These are phyloP conservation scores for Podaxis sp. DNA, from an alignment of 768 basidiomycete species.

Conservation along the genomic window DNA sequence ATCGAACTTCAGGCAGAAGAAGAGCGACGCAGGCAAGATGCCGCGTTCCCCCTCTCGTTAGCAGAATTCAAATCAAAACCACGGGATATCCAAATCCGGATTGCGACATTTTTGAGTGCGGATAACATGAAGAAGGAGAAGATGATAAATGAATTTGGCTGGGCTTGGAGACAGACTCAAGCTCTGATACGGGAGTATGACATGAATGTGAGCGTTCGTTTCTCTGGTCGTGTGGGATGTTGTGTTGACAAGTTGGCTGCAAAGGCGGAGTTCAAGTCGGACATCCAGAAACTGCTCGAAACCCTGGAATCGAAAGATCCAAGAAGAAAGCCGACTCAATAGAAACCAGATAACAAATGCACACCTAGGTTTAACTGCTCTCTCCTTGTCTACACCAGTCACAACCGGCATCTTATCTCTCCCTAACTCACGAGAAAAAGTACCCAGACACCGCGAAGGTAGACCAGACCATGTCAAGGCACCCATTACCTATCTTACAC, in stretches of 20 bases:
- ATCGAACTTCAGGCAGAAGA: neutral
- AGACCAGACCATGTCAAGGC: no score
- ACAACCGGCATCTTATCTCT: no score
- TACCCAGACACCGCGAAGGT: no score
- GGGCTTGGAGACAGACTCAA: constrained; percentile 10
- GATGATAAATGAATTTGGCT: constrained; percentile 13
- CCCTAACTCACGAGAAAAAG: no score
- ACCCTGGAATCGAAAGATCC: constrained; percentile 8
- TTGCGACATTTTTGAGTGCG: constrained; percentile 10
- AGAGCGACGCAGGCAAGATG: neutral
- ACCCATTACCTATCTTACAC: no score
- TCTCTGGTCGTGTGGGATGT: neutral
- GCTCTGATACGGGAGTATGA: constrained; percentile 2
- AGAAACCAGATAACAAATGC: neutral
- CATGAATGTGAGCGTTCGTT: constrained; percentile 7
- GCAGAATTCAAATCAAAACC: neutral
- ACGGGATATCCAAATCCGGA: constrained; percentile 3
- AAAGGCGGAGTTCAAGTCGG: neutral
- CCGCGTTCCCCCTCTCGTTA: constrained; percentile 5
- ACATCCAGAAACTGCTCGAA: neutral
- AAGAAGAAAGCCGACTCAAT: neutral
- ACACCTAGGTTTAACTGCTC: no score
- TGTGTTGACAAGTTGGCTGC: neutral
- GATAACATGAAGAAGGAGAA: constrained; percentile 6
- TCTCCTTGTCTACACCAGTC: no score